phyloP scores from a whole-genome alignment of 23 red algal genomes.

The Gracilaria caudata region DNA sequence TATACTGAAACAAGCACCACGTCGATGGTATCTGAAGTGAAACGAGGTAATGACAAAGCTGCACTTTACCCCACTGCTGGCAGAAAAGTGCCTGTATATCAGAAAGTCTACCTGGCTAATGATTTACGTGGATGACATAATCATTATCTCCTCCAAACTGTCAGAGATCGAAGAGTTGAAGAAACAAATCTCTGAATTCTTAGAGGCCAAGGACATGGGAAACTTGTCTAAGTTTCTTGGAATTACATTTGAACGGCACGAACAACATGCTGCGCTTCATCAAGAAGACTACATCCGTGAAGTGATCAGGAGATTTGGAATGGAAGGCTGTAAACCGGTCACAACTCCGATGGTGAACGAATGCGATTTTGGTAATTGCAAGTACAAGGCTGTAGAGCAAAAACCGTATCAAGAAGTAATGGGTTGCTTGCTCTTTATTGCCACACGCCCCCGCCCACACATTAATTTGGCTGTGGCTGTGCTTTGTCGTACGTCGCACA shows the following conservation, averaged over 20 bases:
- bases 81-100: conserved; percentile 16
- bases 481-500: background rate
- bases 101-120: background rate
- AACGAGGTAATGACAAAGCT: background rate
- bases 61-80: background rate
- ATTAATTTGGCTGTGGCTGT: background rate
- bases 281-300: background rate
- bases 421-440: background rate
- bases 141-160: background rate
- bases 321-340: conserved; percentile 17
- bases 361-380: background rate
- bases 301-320: conserved; percentile 11
- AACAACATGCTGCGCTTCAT: background rate
- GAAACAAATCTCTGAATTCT: background rate
- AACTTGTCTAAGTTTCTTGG: conserved; percentile 15
- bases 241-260: background rate
- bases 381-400: background rate
- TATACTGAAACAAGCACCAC: conserved; percentile 42
- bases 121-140: conserved; percentile 38
- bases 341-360: background rate
- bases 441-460: conserved; percentile 2
- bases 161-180: background rate
- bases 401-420: conserved; percentile 14
- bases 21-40: conserved; percentile 22
- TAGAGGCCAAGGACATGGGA: conserved; percentile 26